Base-by-base conservation (phyloP, 140 eudicot species). In the Flaveria floridana region DNA sequence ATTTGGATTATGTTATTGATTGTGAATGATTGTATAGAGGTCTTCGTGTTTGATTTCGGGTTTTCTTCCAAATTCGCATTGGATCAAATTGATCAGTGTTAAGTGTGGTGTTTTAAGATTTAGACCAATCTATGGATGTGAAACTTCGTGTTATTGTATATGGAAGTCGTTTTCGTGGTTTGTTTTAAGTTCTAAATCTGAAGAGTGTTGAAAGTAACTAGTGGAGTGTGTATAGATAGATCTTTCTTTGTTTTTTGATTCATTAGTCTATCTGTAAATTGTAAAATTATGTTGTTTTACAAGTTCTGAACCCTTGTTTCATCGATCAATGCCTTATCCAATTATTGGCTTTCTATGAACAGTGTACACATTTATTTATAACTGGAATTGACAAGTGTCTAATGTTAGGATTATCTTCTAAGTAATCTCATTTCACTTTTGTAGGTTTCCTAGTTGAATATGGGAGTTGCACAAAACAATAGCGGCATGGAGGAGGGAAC, bases 401-500 rank as follows among this genome's bases (percentile, higher is more conserved):
- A 23, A 23, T 23, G 25, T 23, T 30, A 30, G 4, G 37, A 30
- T 30, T 3, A 3, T 30, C 37, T 5, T 30, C 6, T 3, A 30
- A 30, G 37, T 30, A 30, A 30, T 0, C 37, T 30, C 37, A 30
- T 53, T 76, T 66, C 41, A n/a, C 2, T 19, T 76, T 66, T 76
- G 71, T 51, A 52, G 67, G 73, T 64, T 64, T 75, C 4, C 66
- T 71, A 52, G 76, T 82, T 79, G 64, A 84, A 51, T 28, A 91
- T 87, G 96, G 96, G 88, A 70, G 81, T 77, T 67, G 84, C 44
- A 10, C 82, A 83, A 76, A 91, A 85, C 81, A 83, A 70, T 76
- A 47, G 76, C 68, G 85, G 84, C 71, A 65, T 80, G 83, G 97
- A 91, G 23, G 97, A 91, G 76, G 97, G 95, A 66, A 86, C 86